These are phyloP conservation scores for Cyberlindnera veronae DNA, from an alignment of 805 yeast genomes.

Conservation along the genomic window DNA sequence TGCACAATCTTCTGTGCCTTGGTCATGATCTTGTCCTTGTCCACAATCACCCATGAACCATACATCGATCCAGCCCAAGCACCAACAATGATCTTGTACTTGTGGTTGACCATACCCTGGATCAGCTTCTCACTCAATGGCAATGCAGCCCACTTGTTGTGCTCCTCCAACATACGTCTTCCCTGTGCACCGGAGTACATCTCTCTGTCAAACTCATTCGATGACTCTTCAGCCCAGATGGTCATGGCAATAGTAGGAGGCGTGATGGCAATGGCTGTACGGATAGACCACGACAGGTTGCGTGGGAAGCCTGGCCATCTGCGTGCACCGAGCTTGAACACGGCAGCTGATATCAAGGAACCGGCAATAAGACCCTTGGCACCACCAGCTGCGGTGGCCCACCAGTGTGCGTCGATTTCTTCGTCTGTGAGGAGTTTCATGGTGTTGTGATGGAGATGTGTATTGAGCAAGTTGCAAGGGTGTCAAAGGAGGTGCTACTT, in stretches of 20 bases:
- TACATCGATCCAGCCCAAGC: constrained; percentile 80
- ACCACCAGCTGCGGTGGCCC: constrained; percentile 58
- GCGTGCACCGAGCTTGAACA: constrained; percentile 48
- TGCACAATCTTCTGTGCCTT: constrained; percentile 78
- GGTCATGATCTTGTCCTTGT: constrained; percentile 71
- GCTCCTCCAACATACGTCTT: constrained; percentile 41
- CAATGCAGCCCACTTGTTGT: constrained; percentile 48
- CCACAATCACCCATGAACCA: constrained; percentile 73
- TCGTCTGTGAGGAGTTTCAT: constrained; percentile 70
- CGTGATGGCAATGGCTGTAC: constrained; percentile 61
- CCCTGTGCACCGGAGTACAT: constrained; percentile 49
- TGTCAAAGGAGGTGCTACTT: neutral
- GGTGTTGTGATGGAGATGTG: constrained; percentile 13
- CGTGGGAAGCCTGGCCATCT: constrained; percentile 42
- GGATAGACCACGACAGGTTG: constrained; percentile 50
- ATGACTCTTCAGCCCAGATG: constrained; percentile 68
- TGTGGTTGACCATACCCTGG: constrained; percentile 48
- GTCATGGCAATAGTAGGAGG: constrained; percentile 65
- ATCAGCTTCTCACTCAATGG: constrained; percentile 47
- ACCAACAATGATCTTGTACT: constrained; percentile 63
- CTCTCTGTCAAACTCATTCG: constrained; percentile 59
- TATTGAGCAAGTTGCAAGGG: neutral
- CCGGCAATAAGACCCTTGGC: constrained; percentile 59
- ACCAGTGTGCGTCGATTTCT: constrained; percentile 63
- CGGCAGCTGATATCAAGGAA: constrained; percentile 48